Conservation (phyloP, 208 protist species). For the Blastocrithidia nonstop region DNA sequence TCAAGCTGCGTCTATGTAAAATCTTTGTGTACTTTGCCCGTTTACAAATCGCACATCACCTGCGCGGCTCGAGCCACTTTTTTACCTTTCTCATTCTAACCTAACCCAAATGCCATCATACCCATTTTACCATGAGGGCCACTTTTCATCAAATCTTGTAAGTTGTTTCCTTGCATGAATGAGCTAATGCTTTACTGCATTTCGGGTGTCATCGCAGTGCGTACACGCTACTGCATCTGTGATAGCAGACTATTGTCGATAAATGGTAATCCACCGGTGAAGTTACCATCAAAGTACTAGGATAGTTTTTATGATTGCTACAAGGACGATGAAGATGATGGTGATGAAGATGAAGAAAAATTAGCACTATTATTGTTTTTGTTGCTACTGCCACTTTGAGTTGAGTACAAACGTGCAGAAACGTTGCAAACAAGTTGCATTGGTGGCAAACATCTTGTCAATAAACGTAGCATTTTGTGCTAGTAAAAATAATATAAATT, state of each 20-base stretch:
- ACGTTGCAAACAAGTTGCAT: too few species aligned
- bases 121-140: conserved; percentile 50
- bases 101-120: conserved; percentile 84
- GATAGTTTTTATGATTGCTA: conserved; percentile 3
- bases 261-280: conserved; percentile 26
- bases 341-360: conserved; percentile 39
- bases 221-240: conserved; percentile 58
- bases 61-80: conserved; percentile 72
- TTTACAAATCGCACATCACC: conserved; percentile 61
- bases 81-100: conserved; percentile 82
- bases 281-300: conserved; percentile 64
- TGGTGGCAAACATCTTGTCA: too few species aligned
- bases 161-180: conserved; percentile 24
- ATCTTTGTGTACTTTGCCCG: conserved; percentile 69
- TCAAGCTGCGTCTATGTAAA: conserved; percentile 80
- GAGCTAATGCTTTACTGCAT: conserved; percentile 71
- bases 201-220: conserved; percentile 56
- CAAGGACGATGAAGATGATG: background rate
- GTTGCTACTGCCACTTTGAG: too few species aligned
- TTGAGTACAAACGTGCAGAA: too few species aligned
- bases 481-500: too few species aligned
- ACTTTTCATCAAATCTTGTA: background rate
- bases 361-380: too few species aligned
- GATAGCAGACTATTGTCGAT: conserved; percentile 36
- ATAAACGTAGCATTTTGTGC: too few species aligned